Base-by-base conservation (phyloP, 306 rosid species). In the Rosa persica region DNA sequence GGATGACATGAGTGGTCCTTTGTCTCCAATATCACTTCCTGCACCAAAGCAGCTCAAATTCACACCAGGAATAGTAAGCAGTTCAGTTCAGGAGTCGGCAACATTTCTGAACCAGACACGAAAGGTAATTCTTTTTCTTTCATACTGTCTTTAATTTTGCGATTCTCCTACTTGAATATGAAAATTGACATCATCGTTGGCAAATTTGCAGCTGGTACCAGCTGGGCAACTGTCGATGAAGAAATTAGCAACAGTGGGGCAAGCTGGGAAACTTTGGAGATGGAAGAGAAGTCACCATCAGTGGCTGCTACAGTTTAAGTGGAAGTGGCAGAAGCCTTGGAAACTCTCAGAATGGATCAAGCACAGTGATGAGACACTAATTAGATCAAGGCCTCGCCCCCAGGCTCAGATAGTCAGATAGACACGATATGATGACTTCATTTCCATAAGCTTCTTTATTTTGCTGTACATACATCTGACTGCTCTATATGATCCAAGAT, bases 271-370 rank as follows among this genome's bases (percentile, higher is more conserved):
- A 78, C 92, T 92, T 43, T 86, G 97, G 97, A 87, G 85, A 87
- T 90, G 97, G 97, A 92, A 87, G 86, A 92, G 95, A 86, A 92
- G 97, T 79, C 97, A 92, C 85, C 97, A 92, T 81, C 97, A 92
- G 89, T 92, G 97, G 97, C 81, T 92, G 83, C 76, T 92, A 85
- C 95, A 92, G 83, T 92, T 92, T 85, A 92, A 90, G 79, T 92
- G 97, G 97, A 92, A 90, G 80, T 92, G 97, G 97, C 97, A 92
- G 79, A 92, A 92, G 80, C 97, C 97, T 11, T 92, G 97, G 97
- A 92, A 83, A 83, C 97, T 92, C 86, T 92, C 97, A 42, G 97
- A 92, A 79, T 92, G 91, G 97, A 92, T 92, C 80, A 92, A 92
- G 86, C 97, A 92, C 80, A 88, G 87, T 66, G 97, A 92, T 71